Conservation (phyloP, 2,329 filamentous ascomycete genomes). For the Sclerotinia nivalis region DNA sequence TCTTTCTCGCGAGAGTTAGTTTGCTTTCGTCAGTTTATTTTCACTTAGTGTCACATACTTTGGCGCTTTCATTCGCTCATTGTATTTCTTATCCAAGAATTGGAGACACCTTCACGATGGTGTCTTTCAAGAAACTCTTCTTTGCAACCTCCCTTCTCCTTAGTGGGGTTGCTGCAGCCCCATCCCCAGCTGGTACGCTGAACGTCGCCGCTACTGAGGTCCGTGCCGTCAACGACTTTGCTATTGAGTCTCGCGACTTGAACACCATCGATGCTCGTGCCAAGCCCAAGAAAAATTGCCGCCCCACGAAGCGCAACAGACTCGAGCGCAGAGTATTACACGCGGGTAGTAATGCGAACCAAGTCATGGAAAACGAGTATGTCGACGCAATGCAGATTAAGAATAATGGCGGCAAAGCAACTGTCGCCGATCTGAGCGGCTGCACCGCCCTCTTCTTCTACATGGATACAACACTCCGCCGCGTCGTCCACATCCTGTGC, state of each 20-base stretch:
- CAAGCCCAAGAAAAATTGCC: constrained; percentile 11
- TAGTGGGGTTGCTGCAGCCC: background rate
- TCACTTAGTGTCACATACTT: background rate
- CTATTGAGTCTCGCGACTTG: constrained; percentile 7
- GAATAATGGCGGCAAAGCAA: constrained; percentile 4
- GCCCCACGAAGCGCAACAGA: background rate
- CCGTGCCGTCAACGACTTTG: background rate
- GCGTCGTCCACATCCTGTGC: constrained; percentile 20
- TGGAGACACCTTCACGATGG: background rate
- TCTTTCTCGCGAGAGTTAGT: background rate
- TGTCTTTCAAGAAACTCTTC: background rate
- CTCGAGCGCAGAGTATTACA: constrained; percentile 3
- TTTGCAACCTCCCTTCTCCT: background rate
- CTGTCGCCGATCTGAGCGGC: constrained; percentile 15
- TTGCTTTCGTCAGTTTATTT: background rate
- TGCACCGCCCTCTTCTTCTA: constrained; percentile 22
- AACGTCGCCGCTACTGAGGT: background rate
- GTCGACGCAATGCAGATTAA: constrained; percentile 12
- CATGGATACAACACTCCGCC: background rate
- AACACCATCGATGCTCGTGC: background rate
- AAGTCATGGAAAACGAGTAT: constrained; percentile 15
- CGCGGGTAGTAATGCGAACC: background rate
- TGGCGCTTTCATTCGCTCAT: constrained; percentile 3
- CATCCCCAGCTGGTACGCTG: background rate
- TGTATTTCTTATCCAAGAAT: background rate